Evolutionary conservation across 75 land plant genomes (phyloP), one percentile per base, ranked within the genome.

Genomic region (Adiantum capillusveneris): DNA sequence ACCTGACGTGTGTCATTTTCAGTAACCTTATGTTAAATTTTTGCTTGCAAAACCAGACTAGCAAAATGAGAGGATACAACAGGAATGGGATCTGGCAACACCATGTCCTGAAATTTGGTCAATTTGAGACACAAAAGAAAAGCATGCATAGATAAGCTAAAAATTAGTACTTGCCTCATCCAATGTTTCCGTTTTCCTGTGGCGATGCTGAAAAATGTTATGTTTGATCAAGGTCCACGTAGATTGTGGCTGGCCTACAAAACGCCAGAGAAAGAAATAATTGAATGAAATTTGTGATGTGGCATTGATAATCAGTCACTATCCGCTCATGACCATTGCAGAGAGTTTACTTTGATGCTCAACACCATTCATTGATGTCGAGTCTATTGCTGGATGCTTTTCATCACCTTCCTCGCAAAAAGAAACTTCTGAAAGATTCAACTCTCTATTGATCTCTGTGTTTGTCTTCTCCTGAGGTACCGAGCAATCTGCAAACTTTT

Each of bases 391-490:
- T 20, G 42, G 54, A 45, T 68, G 71, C 34, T 25, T 58, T 24
- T 44, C 75, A 63, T 76, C 89, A 34, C 37, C 9, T 14, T 72
- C 75, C 31, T 81, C 93, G 16, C 75, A 79, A 26, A 79, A 51
- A 24, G 86, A 85, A 18, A 18, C 71, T 65, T 93, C 90, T 18
- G 94, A 82, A 30, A 88, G 62, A 5, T 79, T 70, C 65, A 93
- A 68, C 41, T 92, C 97, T 31, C 75, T 74, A 60, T 92, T 88
- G 43, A 92, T 92, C 44, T 79, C 98, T 27, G 71, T 77, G 75
- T 93, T 69, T 26, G 84, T 75, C 64, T 83, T 88, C 77, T 81
- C 98, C 78, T 93, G 98, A 19, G 94, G 87, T 31, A 81, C 74
- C 43, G 79, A 83, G 60, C 94, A 93, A 31, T 88, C 81, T 44